phyloP scores from a whole-genome alignment of 2,329 filamentous ascomycete genomes.

The Scleromitrula shiraiana region DNA sequence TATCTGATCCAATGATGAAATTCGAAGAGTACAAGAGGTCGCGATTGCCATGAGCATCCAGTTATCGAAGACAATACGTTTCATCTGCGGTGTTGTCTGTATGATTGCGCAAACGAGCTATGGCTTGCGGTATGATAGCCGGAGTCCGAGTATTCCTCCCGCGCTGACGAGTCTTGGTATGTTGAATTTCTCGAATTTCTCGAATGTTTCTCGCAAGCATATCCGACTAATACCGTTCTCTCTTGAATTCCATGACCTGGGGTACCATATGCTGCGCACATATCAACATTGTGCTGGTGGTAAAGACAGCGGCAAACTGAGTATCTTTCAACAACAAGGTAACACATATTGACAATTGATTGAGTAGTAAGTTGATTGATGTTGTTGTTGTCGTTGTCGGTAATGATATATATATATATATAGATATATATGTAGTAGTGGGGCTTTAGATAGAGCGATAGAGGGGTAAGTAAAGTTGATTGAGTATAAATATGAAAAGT shows the following conservation, averaged over 20 bases:
- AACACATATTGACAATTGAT: slow-evolving; percentile 48
- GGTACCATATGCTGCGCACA: slow-evolving; percentile 54
- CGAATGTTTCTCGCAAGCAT: slow-evolving; percentile 49
- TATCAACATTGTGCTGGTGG: slow-evolving; percentile 60
- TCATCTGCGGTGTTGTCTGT: slow-evolving; percentile 26
- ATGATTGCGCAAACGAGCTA: slow-evolving; percentile 23
- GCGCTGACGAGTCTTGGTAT: slow-evolving; percentile 12
- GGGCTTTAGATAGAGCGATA: background rate
- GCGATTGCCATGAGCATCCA: slow-evolving; percentile 28
- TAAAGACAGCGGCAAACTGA: slow-evolving; percentile 64
- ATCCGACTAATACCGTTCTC: slow-evolving; percentile 63
- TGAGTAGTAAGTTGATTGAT: background rate
- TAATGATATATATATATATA: no score
- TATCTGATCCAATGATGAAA: slow-evolving; percentile 27
- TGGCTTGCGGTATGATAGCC: slow-evolving; percentile 29
- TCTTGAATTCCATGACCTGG: slow-evolving; percentile 56
- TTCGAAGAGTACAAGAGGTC: slow-evolving; percentile 26
- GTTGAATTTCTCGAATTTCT: slow-evolving; percentile 3
- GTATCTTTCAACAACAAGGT: slow-evolving; percentile 62
- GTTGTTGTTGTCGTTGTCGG: background rate
- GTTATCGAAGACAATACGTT: slow-evolving; percentile 31
- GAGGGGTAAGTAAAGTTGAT: slow-evolving; percentile 4
- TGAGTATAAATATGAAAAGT: slow-evolving; percentile 11
- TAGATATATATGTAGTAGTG: background rate
- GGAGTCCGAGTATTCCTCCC: slow-evolving; percentile 27